Conservation (phyloP, 2,329 filamentous ascomycete genomes). For the Fusarium cicatricum region DNA sequence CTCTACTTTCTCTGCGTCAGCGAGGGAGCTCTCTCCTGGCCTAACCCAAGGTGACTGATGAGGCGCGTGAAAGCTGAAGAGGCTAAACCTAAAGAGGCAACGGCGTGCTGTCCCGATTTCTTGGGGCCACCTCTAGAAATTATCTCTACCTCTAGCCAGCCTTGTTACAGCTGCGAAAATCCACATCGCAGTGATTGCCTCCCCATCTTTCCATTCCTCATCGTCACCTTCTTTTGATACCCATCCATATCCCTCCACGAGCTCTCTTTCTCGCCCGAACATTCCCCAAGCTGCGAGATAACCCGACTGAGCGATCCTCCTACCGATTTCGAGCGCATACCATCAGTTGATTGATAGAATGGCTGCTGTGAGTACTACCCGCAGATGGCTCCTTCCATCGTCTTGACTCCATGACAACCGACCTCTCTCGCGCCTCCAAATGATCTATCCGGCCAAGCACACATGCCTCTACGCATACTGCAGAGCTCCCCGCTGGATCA, state of each 20-base stretch:
- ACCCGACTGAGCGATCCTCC: conserved; percentile 29
- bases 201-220: conserved; percentile 40
- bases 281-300: conserved; percentile 26
- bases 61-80: conserved; percentile 17
- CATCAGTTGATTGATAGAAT: conserved; percentile 50
- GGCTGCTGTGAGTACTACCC: conserved; percentile 52
- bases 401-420: conserved; percentile 10
- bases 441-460: conserved; percentile 1
- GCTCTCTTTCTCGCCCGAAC: conserved; percentile 32
- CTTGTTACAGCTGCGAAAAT: conserved; percentile 46
- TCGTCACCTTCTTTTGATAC: conserved; percentile 47
- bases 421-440: conserved; percentile 14
- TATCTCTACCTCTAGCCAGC: conserved; percentile 44
- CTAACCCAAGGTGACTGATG: conserved; percentile 23
- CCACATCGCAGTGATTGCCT: conserved; percentile 44
- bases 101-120: conserved; percentile 26
- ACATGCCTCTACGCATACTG: conserved; percentile 7
- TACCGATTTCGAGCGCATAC: conserved; percentile 40
- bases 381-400: conserved; percentile 30
- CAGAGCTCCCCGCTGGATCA: conserved; percentile 1
- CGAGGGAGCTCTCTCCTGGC: conserved; percentile 26
- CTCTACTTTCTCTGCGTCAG: not conserved
- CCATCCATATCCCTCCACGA: conserved; percentile 39
- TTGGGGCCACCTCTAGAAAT: conserved; percentile 47
- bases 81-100: conserved; percentile 36